Percentiles rank a stretch among this genome's conserved stretches.
phyloP scores from a whole-genome alignment of 2,329 filamentous ascomycete species.

The Penicillium sp. region DNA sequence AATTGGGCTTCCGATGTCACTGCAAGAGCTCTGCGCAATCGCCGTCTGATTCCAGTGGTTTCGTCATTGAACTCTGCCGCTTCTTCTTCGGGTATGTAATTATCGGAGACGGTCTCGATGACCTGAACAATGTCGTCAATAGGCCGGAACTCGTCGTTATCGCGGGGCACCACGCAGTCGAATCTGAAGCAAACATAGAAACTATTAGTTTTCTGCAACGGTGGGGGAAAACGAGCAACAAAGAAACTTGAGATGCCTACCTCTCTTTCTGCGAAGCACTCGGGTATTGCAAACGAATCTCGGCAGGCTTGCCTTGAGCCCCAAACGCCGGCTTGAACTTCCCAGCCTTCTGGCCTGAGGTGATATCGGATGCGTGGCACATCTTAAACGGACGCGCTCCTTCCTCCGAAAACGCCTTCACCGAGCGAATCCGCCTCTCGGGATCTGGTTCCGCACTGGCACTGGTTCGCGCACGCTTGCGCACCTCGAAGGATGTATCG shows the following conservation, averaged over 20 bases:
- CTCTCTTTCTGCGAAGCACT: conserved; percentile 69
- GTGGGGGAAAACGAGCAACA: neutral
- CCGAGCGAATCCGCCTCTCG: conserved; percentile 46
- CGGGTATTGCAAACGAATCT: conserved; percentile 80
- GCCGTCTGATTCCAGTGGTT: conserved; percentile 71
- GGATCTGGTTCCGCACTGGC: conserved; percentile 46
- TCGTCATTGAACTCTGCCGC: conserved; percentile 69
- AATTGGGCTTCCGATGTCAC: conserved; percentile 71
- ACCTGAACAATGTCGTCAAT: conserved; percentile 71
- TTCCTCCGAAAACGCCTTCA: conserved; percentile 47
- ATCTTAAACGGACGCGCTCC: conserved; percentile 41
- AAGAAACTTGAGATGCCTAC: conserved; percentile 41
- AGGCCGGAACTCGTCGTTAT: conserved; percentile 70
- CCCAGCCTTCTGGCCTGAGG: conserved; percentile 41
- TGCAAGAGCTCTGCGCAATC: conserved; percentile 72
- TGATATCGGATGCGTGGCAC: conserved; percentile 54
- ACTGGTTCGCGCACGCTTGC: conserved; percentile 44
- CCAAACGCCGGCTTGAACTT: conserved; percentile 57
- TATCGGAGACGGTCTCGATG: conserved; percentile 68
- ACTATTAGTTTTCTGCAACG: neutral
- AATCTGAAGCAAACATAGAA: conserved; percentile 52
- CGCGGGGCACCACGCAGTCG: conserved; percentile 74
- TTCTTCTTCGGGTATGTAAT: conserved; percentile 74
- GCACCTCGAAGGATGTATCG: conserved; percentile 43
- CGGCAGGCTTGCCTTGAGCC: conserved; percentile 42